These are phyloP conservation scores for Triangularia verruculosa DNA, from an alignment of 2,329 filamentous ascomycete species.

Conservation along the genomic window DNA sequence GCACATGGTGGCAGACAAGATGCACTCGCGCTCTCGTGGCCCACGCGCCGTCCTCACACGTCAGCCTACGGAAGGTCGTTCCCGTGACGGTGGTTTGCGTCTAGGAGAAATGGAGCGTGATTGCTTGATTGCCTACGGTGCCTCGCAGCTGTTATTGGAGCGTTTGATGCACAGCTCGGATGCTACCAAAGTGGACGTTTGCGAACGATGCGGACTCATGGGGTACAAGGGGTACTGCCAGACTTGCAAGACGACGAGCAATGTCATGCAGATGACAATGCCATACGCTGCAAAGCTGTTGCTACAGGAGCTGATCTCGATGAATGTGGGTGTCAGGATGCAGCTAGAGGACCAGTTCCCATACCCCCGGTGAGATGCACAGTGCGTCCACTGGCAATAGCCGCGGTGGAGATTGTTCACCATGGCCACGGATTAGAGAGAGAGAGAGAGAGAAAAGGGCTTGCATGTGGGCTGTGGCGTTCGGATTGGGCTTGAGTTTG, in stretches of 20 bases:
- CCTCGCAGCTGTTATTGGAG: constrained; percentile 86
- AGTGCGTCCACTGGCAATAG: neutral
- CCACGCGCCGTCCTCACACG: constrained; percentile 89
- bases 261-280: constrained; percentile 90
- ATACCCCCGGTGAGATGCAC: neutral
- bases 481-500: neutral
- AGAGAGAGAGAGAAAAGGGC: neutral
- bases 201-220: constrained; percentile 90
- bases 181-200: constrained; percentile 87
- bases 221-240: constrained; percentile 94
- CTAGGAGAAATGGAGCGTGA: constrained; percentile 99
- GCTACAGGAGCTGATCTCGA: constrained; percentile 93
- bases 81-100: constrained; percentile 84
- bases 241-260: constrained; percentile 79
- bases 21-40: constrained; percentile 91
- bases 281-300: constrained; percentile 96
- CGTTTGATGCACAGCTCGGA: constrained; percentile 93
- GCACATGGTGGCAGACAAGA: constrained; percentile 99
- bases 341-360: constrained; percentile 95
- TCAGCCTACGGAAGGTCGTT: constrained; percentile 94
- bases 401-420: constrained; percentile 36
- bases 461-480: neutral
- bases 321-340: constrained; percentile 95
- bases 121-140: constrained; percentile 95
- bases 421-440: no score